Evolutionary conservation across 768 basidiomycete species (phyloP), one percentile per base, ranked within the genome.

Genomic region (Tylopilus rubrobrunneus): DNA sequence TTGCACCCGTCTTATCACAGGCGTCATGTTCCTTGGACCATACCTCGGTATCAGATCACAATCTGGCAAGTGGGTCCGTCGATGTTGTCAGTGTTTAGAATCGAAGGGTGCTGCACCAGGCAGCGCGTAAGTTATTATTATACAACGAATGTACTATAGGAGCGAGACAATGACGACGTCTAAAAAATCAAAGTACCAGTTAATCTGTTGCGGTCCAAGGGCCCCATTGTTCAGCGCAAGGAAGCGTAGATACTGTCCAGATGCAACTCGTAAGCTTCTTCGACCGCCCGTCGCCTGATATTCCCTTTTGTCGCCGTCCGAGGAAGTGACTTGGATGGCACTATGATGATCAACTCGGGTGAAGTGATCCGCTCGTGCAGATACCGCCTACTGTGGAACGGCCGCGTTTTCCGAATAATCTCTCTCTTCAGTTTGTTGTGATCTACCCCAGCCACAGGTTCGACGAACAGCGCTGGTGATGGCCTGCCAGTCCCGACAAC

Each of bases 241-340:
- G 62, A 59, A 53, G 68, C 67, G 59, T 83, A 89, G 36, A 88
- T 77, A 34, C 65, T 63, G 67, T 90, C 86, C 23, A 91, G 76
- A 51, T 79, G 72, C 25, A 64, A 58, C 62, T 75, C 75, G 73
- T 80, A 87, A 27, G 73, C 60, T 57, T 86, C 85, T 70, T 91
- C 89, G 21, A 89, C 86, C 11, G 86, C 87, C 59, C 77, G 80
- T 41, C 89, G 80, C 47, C 89, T 83, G 57, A 91, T 85, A 63
- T 90, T 91, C 28, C 89, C 88, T 72, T 91, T 91, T 14, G 89
- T 89, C 19, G 82, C 83, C 0, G 89, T 91, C 58, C 89, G 76
- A 36, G 89, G 89, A 41, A 91, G 78, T 1, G 85, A 80, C n/a
- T 78, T 77, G 41, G 74, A 72, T 28, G 81, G 76, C 17, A 89